Evolutionary conservation across 2,329 filamentous ascomycete species (phyloP).

Genomic region (Verticillium zaregamsianum): DNA sequence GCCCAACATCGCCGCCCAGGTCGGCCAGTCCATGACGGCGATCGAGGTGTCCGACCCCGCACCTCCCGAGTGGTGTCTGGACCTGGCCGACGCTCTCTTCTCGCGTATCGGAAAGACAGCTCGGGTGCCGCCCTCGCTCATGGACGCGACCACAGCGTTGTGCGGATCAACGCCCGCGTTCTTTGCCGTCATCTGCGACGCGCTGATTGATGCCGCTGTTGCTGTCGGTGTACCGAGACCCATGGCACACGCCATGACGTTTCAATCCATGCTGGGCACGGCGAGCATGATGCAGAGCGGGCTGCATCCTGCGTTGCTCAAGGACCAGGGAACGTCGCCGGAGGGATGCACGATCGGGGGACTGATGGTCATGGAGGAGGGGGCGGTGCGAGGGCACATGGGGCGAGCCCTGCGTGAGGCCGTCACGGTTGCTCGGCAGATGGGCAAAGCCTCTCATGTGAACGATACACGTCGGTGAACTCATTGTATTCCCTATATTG

Average conservation of each 20-base stretch:
- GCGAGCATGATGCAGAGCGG: slow-evolving; percentile 47
- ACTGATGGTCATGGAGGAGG: slow-evolving; percentile 54
- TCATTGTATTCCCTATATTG: no score
- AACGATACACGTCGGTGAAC: slow-evolving; percentile 30
- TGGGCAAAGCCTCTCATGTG: slow-evolving; percentile 32
- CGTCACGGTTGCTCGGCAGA: slow-evolving; percentile 38
- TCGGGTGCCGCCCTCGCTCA: slow-evolving; percentile 42
- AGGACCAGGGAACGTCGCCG: slow-evolving; percentile 55
- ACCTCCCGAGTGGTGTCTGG: slow-evolving; percentile 15
- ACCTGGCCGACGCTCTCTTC: slow-evolving; percentile 43
- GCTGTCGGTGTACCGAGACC: slow-evolving; percentile 55
- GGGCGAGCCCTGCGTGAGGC: slow-evolving; percentile 32
- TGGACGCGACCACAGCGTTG: slow-evolving; percentile 54
- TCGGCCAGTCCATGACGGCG: slow-evolving; percentile 25
- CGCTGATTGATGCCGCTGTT: slow-evolving; percentile 54
- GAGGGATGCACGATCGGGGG: slow-evolving; percentile 59
- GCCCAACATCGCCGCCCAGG: slow-evolving; percentile 29
- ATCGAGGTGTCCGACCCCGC: slow-evolving; percentile 22
- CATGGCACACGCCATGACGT: slow-evolving; percentile 53
- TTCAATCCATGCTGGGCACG: slow-evolving; percentile 55
- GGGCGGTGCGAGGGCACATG: slow-evolving; percentile 36
- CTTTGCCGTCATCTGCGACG: slow-evolving; percentile 54
- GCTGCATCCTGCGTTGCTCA: slow-evolving; percentile 50
- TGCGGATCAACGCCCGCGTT: slow-evolving; percentile 59
- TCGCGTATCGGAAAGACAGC: slow-evolving; percentile 48